Base-by-base conservation (phyloP, 495 filamentous ascomycete genomes). In the Tirmania nivea region DNA sequence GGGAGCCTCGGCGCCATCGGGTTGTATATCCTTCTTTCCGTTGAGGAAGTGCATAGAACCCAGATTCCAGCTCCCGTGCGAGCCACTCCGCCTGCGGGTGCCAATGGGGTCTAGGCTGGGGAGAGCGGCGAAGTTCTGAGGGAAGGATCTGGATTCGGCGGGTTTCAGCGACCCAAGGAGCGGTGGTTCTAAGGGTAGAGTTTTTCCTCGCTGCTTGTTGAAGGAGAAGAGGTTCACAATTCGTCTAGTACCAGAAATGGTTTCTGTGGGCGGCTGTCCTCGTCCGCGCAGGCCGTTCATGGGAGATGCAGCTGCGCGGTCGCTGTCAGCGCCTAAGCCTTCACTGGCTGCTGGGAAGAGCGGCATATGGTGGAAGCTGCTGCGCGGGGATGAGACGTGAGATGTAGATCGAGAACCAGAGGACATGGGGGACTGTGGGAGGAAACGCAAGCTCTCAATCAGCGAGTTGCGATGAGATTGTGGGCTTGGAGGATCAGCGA, bases 81-180 rank as follows among this genome's bases (percentile, higher is more conserved):
- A 77, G n/a, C 80, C 70, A 60, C 81, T 75, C 37, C 77, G 73
- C 36, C 75, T 74, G 48, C 77, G 74, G 35, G 75, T 71, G n/a
- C 72, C 75, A 20, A 78, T 78, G n/a, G 79, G 76, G 59, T 84
- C 82, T 34, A 84, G 62, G 34, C 67, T 73, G 12, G 66, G 63
- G 5, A 63, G 67, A 65, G 20, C 67, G 57, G 53, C 59, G 58
- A 37, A 68, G 68, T 77, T 70, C 63, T 77, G 77, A 55, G 86
- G 86, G 57, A 89, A 82, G 10, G 86, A 92, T 60, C 85, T 84
- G 62, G 84, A 86, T 61, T 93, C 83, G 3, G 76, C 75, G 51
- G 78, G 69, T 63, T 84, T 85, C 34, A 93, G 69, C 36, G 76
- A 78, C 12, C 86, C 86, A 17, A 92, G 64, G 11, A 55, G 55